Evolutionary conservation across 352 stramenopile genomes (phyloP).

Genomic region (Aphanomyces cochlioides): DNA sequence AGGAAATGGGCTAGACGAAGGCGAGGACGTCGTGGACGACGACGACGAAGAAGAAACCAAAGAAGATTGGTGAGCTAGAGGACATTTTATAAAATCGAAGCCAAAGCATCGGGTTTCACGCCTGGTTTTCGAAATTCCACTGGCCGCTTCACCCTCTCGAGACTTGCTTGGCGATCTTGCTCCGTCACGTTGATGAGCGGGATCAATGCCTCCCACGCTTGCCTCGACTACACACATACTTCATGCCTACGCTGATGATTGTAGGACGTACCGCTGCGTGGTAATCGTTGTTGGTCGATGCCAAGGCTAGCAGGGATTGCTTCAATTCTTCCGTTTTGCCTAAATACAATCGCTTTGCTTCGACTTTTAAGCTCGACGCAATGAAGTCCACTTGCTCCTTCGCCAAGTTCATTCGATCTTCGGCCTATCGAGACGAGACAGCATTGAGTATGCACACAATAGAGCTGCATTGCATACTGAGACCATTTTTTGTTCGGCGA

Average conservation of each 20-base stretch:
- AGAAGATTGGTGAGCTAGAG: slow-evolving; percentile 32
- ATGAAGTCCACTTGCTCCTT: slow-evolving; percentile 87
- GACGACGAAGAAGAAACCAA: slow-evolving; percentile 29
- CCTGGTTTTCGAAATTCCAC: slow-evolving; percentile 69
- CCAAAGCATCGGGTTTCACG: slow-evolving; percentile 44
- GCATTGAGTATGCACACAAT: background rate
- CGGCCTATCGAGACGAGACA: slow-evolving; percentile 41
- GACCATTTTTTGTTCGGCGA: slow-evolving; percentile 84
- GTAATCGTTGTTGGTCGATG: slow-evolving; percentile 76
- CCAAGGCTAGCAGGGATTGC: slow-evolving; percentile 65
- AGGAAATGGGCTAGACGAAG: background rate
- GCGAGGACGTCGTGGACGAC: slow-evolving; percentile 25
- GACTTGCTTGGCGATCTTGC: slow-evolving; percentile 55
- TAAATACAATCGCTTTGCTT: slow-evolving; percentile 77
- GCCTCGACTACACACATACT: slow-evolving; percentile 46
- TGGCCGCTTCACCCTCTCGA: slow-evolving; percentile 41
- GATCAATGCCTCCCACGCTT: slow-evolving; percentile 67
- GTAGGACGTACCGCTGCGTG: slow-evolving; percentile 57
- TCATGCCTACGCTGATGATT: slow-evolving; percentile 12
- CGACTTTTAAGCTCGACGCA: slow-evolving; percentile 78
- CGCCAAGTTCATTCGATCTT: slow-evolving; percentile 83
- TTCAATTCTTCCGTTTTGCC: slow-evolving; percentile 77
- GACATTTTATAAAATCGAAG: slow-evolving; percentile 24
- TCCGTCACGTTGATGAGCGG: slow-evolving; percentile 59
- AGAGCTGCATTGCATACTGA: slow-evolving; percentile 41